Base-by-base conservation (phyloP, 1,139 yeast genomes). In the Pichia sp. region DNA sequence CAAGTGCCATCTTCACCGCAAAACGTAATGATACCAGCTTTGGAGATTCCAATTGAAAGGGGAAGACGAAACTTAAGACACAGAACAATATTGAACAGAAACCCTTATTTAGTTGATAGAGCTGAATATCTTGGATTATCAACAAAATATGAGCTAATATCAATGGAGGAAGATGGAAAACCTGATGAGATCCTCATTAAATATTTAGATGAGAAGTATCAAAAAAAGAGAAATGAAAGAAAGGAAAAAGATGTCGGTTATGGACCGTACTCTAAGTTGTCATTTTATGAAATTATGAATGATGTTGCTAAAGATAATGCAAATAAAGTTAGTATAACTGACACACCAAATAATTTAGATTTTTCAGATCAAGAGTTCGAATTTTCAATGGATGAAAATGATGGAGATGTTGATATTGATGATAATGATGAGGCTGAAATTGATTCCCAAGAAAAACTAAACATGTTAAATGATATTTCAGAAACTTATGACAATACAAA, bases 51-150 rank as follows among this genome's bases (percentile, higher is more conserved):
- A 7, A 30, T 8, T 7, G 32, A 30, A 8, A 30, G 8, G 32
- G 32, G 8, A 30, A 36, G 43, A 34, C 42, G 56, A 35, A 47
- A 32, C 9, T 40, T 53, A 8, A 29, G 56, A 29, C 54, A 52
- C 25, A 45, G 56, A 34, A 53, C 44, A 5, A 52, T 53, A 33
- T 46, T 50, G 3, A 52, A 53, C 38, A 29, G 51, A 31, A 53
- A 53, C 47, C 65, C 66, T 1, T 66, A 64, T 49, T 57, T 65
- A 10, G 62, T 65, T 3, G 68, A 66, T 46, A 53, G 61, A 4
- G 66, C 66, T 3, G 61, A 57, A 18, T 59, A 59, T 47, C 50
- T 64, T 2, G 68, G 68, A 2, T 48, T 66, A 3, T 50, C 65
- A 11, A 56, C 67, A 1, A 51, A 53, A n/a, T 54, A 57, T 37